Base-by-base conservation (phyloP, 139 green algal species). In the Pleodorina starrii region DNA sequence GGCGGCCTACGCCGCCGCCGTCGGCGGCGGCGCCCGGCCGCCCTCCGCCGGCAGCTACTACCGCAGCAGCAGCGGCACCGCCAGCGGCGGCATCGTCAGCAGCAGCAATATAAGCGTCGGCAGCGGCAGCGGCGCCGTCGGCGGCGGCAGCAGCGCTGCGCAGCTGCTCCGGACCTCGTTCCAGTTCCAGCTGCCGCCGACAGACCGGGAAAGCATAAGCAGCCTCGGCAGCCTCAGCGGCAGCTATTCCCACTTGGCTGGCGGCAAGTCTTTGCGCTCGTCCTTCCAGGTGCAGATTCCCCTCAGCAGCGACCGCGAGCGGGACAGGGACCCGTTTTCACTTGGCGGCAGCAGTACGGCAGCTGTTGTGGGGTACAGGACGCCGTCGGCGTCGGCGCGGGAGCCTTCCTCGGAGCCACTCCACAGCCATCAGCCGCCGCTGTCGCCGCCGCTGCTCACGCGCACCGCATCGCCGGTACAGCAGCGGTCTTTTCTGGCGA, bases 321-420 rank as follows among this genome's bases (percentile, higher is more conserved):
- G 63, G 36, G 68, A 76, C 10, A 76, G 68, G 32, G 68, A 66
- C 29, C n/a, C n/a, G n/a, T 7, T 42, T 7, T 83, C 75, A 6
- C 9, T 2, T 11, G 48, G 75, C 6, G 75, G 75, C 27, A 66
- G 46, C 48, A 83, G 75, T 29, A 83, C 75, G 25, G 75, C 46
- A n/a, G 75, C 75, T 42, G 75, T 83, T 23, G 75, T 83, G 29
- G 46, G 75, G 17, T 42, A 43, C 29, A 23, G 75, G 42, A 43
- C 66, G 72, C 72, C 72, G 36, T 77, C 23, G 36, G 69, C 69
- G 29, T 54, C 69, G 72, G 40, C 72, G 25, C 36, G 32, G 32
- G 35, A 76, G 32, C 25, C 35, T 73, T n/a, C n/a, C n/a, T n/a
- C n/a, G n/a, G n/a, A n/a, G n/a, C n/a, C n/a, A n/a, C n/a, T n/a